Conservation (phyloP, 345 rosid genomes). For the Syzygium oleosum region DNA sequence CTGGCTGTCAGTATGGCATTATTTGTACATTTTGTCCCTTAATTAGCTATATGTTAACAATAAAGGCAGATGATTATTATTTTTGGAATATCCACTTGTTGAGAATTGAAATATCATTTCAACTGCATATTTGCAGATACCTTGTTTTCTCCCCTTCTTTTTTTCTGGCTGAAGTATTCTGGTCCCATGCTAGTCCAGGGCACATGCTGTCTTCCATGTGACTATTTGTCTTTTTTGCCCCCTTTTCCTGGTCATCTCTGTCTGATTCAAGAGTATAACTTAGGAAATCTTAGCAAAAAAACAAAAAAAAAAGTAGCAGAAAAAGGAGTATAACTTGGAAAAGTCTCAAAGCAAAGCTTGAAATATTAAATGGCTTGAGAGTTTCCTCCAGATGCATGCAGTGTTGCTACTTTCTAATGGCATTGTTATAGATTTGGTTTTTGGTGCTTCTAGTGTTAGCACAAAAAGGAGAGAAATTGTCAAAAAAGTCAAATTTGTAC, state of each 20-base stretch:
- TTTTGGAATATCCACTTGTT: background rate
- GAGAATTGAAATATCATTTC: background rate
- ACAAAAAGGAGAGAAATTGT: background rate
- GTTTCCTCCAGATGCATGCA: background rate
- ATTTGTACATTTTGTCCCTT: background rate
- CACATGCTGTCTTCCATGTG: background rate
- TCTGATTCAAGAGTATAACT: background rate
- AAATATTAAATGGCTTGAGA: background rate
- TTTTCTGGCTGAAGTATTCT: background rate
- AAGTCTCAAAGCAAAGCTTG: background rate
- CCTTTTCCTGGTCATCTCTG: background rate
- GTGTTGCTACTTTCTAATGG: background rate
- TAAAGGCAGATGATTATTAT: background rate
- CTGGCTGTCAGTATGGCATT: background rate
- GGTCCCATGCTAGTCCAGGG: background rate
- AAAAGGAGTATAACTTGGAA: background rate
- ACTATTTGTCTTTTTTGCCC: background rate
- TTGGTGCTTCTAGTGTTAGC: background rate
- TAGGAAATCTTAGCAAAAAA: background rate
- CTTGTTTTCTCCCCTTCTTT: background rate
- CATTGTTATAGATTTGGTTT: background rate
- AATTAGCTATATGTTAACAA: background rate
- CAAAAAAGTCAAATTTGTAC: background rate
- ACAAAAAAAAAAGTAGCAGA: too few species aligned
- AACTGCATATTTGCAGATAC: background rate